Conservation (phyloP, 2,329 filamentous ascomycete species). For the Diaporthe eres region DNA sequence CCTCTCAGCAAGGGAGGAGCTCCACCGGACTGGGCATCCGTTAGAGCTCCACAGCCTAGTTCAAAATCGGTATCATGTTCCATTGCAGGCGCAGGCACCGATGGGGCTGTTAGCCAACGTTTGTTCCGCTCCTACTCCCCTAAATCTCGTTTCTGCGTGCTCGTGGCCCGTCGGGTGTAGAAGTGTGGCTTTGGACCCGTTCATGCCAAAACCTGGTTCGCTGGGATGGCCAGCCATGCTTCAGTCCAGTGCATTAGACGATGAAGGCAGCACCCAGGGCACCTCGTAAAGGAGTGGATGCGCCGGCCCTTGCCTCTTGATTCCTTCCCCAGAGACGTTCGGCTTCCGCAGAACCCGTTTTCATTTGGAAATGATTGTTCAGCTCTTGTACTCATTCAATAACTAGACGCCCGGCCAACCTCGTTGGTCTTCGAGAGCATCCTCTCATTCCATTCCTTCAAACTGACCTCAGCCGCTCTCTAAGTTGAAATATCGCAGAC, state of each 20-base stretch:
- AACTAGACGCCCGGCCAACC: background rate
- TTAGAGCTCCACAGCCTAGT: background rate
- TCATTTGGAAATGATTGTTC: background rate
- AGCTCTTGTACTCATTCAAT: too few species aligned
- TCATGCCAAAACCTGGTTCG: background rate
- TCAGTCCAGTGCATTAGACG: background rate
- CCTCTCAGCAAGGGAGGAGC: background rate
- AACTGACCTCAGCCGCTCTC: slow-evolving; percentile 19
- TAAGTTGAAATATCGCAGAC: background rate
- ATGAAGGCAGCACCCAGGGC: background rate
- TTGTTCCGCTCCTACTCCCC: slow-evolving; percentile 3
- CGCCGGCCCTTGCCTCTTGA: background rate
- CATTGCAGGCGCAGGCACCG: slow-evolving; percentile 4
- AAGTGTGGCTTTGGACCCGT: background rate
- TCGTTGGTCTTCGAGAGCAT: background rate
- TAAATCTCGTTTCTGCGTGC: slow-evolving; percentile 26
- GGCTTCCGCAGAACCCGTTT: background rate
- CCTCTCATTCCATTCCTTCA: background rate
- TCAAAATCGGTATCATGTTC: slow-evolving; percentile 13
- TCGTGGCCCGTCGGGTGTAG: slow-evolving; percentile 11
- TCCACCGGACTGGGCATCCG: slow-evolving; percentile 9
- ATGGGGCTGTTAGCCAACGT: slow-evolving; percentile 6
- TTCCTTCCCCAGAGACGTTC: background rate
- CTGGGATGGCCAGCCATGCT: background rate
- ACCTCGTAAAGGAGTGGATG: background rate